Evolutionary conservation across 768 basidiomycete genomes (phyloP).

Genomic region (Kwoniella europaea): DNA sequence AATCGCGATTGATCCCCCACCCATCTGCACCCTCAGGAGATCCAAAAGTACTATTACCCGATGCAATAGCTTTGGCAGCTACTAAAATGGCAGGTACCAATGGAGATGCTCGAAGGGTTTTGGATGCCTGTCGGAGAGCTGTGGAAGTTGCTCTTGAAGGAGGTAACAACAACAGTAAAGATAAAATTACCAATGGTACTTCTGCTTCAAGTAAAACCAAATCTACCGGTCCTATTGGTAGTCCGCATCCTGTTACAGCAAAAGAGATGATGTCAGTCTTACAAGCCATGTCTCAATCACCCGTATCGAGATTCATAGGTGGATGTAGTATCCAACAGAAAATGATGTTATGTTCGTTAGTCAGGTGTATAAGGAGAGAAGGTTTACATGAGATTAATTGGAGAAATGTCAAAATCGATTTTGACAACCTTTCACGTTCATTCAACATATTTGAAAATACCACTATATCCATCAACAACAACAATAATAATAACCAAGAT

Average conservation of each 20-base stretch:
- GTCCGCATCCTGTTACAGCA: constrained; percentile 64
- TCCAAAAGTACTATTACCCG: constrained; percentile 64
- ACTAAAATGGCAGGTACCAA: constrained; percentile 80
- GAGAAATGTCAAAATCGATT: constrained; percentile 78
- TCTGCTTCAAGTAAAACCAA: not conserved
- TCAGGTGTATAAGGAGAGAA: constrained; percentile 79
- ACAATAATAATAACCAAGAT: not conserved
- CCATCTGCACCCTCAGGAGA: constrained; percentile 59
- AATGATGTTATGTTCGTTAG: constrained; percentile 79
- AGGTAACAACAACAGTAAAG: not conserved
- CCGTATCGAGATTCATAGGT: constrained; percentile 79
- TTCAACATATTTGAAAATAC: constrained; percentile 61
- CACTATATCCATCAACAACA: not conserved
- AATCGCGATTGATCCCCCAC: constrained; percentile 71
- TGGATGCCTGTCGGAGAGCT: constrained; percentile 90
- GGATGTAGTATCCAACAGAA: constrained; percentile 86
- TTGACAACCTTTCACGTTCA: constrained; percentile 70
- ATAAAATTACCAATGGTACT: not conserved
- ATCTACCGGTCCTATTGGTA: not conserved
- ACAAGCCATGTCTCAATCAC: constrained; percentile 85
- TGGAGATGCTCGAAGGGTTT: constrained; percentile 88
- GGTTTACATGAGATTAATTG: constrained; percentile 88
- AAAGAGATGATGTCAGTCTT: constrained; percentile 80
- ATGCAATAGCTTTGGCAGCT: constrained; percentile 84
- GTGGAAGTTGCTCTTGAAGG: constrained; percentile 71